Evolutionary conservation across 129 eudicot species (phyloP).

Genomic region (Flaveria trinervia): DNA sequence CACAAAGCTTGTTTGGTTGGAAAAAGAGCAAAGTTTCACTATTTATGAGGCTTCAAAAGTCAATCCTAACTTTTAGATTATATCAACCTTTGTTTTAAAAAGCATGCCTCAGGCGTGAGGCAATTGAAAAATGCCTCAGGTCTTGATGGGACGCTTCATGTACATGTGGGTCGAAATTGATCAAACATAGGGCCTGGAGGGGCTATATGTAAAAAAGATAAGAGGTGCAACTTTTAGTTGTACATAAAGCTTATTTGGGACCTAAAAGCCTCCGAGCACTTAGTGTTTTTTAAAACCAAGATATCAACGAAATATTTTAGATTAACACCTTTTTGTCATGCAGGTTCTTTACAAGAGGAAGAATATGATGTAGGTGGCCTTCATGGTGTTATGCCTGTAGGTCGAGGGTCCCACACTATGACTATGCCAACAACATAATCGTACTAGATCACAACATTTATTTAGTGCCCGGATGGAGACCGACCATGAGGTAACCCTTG

Average conservation of each 20-base stretch:
- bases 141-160: background rate
- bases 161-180: background rate
- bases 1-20: background rate
- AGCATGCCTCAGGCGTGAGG: background rate
- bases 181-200: background rate
- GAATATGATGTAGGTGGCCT: constrained; percentile 60
- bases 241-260: background rate
- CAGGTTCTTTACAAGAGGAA: constrained; percentile 59
- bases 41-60: background rate
- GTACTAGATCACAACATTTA: constrained; percentile 23
- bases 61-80: background rate
- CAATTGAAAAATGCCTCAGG: background rate
- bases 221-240: background rate
- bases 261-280: background rate
- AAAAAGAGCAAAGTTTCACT: background rate
- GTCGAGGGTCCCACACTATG: constrained; percentile 92
- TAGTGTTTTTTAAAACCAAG: background rate
- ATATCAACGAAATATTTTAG: background rate
- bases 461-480: constrained; percentile 23
- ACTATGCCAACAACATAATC: constrained; percentile 86
- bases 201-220: background rate
- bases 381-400: constrained; percentile 73
- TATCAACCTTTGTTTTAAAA: background rate
- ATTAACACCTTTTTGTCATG: background rate
- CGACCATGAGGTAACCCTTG: constrained; percentile 32